Percentiles rank a stretch among this genome's conserved stretches.
Evolutionary conservation across 2,329 filamentous ascomycete species (phyloP).

Genomic region (Aspergillus hiratsukae): DNA sequence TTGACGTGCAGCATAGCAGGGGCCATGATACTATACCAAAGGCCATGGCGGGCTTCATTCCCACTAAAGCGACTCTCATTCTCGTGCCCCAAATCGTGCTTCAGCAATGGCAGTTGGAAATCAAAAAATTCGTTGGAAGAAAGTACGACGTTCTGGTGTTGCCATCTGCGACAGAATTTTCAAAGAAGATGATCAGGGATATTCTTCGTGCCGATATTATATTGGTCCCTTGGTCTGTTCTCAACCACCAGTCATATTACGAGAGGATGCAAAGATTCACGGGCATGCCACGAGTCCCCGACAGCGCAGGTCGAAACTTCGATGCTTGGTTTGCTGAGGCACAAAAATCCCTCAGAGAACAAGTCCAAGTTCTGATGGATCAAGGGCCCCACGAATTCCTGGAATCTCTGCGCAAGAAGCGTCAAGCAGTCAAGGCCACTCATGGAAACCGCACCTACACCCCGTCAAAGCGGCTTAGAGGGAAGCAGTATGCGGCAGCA

Average conservation of each 20-base stretch:
- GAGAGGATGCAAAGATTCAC: slow-evolving; percentile 47
- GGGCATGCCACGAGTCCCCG: slow-evolving; percentile 41
- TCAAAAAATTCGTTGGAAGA: slow-evolving; percentile 46
- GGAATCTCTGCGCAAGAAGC: slow-evolving; percentile 19
- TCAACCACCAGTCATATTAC: slow-evolving; percentile 48
- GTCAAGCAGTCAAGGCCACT: slow-evolving; percentile 32
- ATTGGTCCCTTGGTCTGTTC: slow-evolving; percentile 50
- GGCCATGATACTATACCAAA: slow-evolving; percentile 11
- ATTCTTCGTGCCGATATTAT: slow-evolving; percentile 52
- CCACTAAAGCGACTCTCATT: slow-evolving; percentile 56
- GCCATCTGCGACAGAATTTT: slow-evolving; percentile 35
- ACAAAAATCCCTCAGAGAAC: slow-evolving; percentile 36
- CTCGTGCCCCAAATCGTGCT: slow-evolving; percentile 54
- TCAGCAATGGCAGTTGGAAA: slow-evolving; percentile 56
- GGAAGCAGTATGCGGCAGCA: slow-evolving; percentile 21
- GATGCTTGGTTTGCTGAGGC: slow-evolving; percentile 52
- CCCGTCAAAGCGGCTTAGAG: slow-evolving; percentile 29
- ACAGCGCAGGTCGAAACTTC: slow-evolving; percentile 45
- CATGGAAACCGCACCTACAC: slow-evolving; percentile 36
- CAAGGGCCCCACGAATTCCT: slow-evolving; percentile 32
- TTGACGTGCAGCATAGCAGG: slow-evolving; percentile 43
- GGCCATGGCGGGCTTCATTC: slow-evolving; percentile 27
- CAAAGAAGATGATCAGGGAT: slow-evolving; percentile 39
- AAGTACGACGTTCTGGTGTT: slow-evolving; percentile 46
- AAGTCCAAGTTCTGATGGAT: slow-evolving; percentile 35